These are phyloP conservation scores for Candida coquimbonensis DNA, from an alignment of 805 yeast genomes.

Conservation along the genomic window DNA sequence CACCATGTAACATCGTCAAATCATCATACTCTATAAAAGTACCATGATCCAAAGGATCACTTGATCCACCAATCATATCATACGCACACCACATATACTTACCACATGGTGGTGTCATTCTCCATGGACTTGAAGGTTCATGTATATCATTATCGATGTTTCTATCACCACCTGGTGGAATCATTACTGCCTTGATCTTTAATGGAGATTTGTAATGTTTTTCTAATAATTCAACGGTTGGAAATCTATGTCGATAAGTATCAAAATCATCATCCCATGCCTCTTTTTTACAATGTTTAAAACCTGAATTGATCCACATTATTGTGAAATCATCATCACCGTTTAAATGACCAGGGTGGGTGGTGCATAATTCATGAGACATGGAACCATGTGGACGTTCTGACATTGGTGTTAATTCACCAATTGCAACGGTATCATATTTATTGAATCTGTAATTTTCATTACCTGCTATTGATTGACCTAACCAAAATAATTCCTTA, in stretches of 20 bases:
- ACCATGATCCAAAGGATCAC: constrained; percentile 20
- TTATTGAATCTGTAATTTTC: constrained; percentile 31
- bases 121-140: constrained; percentile 51
- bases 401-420: constrained; percentile 22
- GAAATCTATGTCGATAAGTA: constrained; percentile 21
- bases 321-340: constrained; percentile 39
- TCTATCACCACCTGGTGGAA: constrained; percentile 40
- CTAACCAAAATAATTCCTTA: constrained; percentile 73
- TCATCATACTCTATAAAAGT: constrained; percentile 19
- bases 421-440: constrained; percentile 31
- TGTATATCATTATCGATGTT: constrained; percentile 19
- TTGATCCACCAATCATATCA: constrained; percentile 38
- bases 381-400: constrained; percentile 13
- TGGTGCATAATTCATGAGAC: constrained; percentile 43
- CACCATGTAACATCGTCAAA: constrained; percentile 15
- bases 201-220: constrained; percentile 31
- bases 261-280: constrained; percentile 27
- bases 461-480: constrained; percentile 39
- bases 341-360: constrained; percentile 54
- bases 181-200: constrained; percentile 37
- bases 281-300: constrained; percentile 37
- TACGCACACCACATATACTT: constrained; percentile 60
- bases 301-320: constrained; percentile 61
- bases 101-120: constrained; percentile 40
- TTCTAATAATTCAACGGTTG: constrained; percentile 6